Percentiles rank a stretch among this genome's conserved stretches.
Conservation (phyloP, 1,139 yeast genomes). For the Lodderomyces elongisporus region DNA sequence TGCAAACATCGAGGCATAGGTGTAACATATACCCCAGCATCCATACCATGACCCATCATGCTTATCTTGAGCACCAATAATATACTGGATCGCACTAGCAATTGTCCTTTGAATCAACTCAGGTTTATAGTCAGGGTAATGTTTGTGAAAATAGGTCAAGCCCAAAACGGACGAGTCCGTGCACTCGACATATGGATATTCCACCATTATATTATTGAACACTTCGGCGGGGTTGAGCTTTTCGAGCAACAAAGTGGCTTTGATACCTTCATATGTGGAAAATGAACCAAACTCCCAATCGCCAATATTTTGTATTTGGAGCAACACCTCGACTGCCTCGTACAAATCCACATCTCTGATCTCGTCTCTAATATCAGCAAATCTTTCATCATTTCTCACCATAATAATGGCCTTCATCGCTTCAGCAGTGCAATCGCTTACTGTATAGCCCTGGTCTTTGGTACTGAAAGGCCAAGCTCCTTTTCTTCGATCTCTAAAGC, state of each 20-base stretch:
- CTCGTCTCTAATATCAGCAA: constrained; percentile 26
- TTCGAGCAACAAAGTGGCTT: constrained; percentile 76
- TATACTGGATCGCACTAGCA: constrained; percentile 66
- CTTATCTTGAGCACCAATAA: constrained; percentile 56
- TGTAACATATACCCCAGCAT: constrained; percentile 95
- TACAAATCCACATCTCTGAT: constrained; percentile 35
- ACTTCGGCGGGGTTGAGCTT: constrained; percentile 93
- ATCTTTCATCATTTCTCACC: constrained; percentile 64
- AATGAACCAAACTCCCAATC: constrained; percentile 85
- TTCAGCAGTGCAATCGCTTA: constrained; percentile 96
- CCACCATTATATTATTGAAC: constrained; percentile 97
- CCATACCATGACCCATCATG: constrained; percentile 97
- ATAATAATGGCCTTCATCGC: constrained; percentile 89
- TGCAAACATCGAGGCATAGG: constrained; percentile 98
- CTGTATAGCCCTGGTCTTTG: constrained; percentile 92
- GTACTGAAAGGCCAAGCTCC: constrained; percentile 99
- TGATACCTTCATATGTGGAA: constrained; percentile 83
- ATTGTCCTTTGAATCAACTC: constrained; percentile 66
- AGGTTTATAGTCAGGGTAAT: constrained; percentile 58
- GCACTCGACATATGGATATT: constrained; percentile 96
- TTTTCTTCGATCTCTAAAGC: constrained; percentile 73
- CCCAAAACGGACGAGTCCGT: constrained; percentile 94
- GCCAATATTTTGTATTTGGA: constrained; percentile 70
- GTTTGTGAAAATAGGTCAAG: constrained; percentile 66
- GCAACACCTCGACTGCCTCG: constrained; percentile 63